Conservation (phyloP, 2,329 filamentous ascomycete species). For the Geosmithia morbida region DNA sequence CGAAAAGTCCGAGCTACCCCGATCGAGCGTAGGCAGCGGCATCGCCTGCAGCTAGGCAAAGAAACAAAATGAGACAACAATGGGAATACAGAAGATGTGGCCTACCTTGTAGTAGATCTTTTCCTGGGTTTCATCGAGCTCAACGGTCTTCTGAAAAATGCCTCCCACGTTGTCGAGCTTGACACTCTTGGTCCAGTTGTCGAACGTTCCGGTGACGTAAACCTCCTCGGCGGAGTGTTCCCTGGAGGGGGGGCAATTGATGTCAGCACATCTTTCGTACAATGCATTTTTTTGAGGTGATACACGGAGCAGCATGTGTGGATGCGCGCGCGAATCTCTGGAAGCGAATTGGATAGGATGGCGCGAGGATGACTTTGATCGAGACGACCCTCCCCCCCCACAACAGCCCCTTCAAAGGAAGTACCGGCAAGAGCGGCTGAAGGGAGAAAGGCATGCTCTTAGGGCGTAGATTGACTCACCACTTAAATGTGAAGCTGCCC, state of each 20-base stretch:
- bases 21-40: background rate
- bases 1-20: background rate
- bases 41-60: background rate
- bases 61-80: slow-evolving; percentile 1
- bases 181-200: slow-evolving; percentile 81
- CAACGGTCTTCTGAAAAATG: slow-evolving; percentile 68
- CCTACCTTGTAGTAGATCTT: slow-evolving; percentile 93
- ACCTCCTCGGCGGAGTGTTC: slow-evolving; percentile 72
- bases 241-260: slow-evolving; percentile 34
- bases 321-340: too few relatives aligned
- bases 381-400: background rate
- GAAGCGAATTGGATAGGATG: too few relatives aligned
- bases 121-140: slow-evolving; percentile 46
- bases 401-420: background rate
- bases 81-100: slow-evolving; percentile 5
- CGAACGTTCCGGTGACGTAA: slow-evolving; percentile 90
- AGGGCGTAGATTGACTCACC: slow-evolving; percentile 30
- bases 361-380: too few relatives aligned
- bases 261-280: slow-evolving; percentile 1
- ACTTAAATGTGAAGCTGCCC: slow-evolving; percentile 58
- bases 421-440: background rate
- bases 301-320: background rate
- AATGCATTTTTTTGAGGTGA: background rate
- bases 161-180: slow-evolving; percentile 64
- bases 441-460: slow-evolving; percentile 2